A percentile compares a stretch with the other conserved stretches of the same genome.
These are phyloP conservation scores for Thermomucor indicae-seudaticae DNA, from an alignment of 371 early-diverging fungal genomes.

Conservation along the genomic window DNA sequence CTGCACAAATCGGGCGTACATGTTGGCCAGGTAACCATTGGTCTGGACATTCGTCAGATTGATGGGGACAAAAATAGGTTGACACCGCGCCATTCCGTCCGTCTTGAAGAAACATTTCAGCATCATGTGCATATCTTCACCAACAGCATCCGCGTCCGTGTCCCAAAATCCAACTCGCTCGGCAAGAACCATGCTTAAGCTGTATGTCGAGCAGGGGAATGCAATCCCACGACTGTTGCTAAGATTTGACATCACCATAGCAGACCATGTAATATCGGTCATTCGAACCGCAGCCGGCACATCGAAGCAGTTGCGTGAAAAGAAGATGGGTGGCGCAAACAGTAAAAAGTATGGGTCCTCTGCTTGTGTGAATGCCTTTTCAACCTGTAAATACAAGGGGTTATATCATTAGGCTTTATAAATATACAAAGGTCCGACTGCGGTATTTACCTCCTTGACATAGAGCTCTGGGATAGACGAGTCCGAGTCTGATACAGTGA, in stretches of 20 bases:
- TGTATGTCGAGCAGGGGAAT: constrained; percentile 77
- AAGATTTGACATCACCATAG: constrained; percentile 75
- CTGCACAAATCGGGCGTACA: constrained; percentile 66
- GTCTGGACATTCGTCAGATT: constrained; percentile 73
- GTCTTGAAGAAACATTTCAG: constrained; percentile 78
- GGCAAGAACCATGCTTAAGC: constrained; percentile 66
- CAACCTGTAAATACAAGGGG: no score
- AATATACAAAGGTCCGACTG: no score
- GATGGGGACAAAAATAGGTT: constrained; percentile 71
- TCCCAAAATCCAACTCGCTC: constrained; percentile 77
- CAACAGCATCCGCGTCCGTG: constrained; percentile 72
- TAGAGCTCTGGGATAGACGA: constrained; percentile 45
- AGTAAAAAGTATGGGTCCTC: constrained; percentile 49
- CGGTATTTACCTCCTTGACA: constrained; percentile 29
- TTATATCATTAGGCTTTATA: no score
- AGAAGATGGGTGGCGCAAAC: constrained; percentile 72
- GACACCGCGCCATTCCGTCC: constrained; percentile 59
- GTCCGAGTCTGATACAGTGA: constrained; percentile 55
- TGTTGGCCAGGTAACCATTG: constrained; percentile 47
- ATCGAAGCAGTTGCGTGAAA: constrained; percentile 69
- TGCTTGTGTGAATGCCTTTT: constrained; percentile 27
- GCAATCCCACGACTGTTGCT: constrained; percentile 62
- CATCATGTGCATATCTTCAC: constrained; percentile 87
- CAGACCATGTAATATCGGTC: constrained; percentile 77
- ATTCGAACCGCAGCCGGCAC: constrained; percentile 75